These are phyloP conservation scores for Colletotrichum simmondsii DNA, from an alignment of 2,329 filamentous ascomycete genomes.

Conservation along the genomic window DNA sequence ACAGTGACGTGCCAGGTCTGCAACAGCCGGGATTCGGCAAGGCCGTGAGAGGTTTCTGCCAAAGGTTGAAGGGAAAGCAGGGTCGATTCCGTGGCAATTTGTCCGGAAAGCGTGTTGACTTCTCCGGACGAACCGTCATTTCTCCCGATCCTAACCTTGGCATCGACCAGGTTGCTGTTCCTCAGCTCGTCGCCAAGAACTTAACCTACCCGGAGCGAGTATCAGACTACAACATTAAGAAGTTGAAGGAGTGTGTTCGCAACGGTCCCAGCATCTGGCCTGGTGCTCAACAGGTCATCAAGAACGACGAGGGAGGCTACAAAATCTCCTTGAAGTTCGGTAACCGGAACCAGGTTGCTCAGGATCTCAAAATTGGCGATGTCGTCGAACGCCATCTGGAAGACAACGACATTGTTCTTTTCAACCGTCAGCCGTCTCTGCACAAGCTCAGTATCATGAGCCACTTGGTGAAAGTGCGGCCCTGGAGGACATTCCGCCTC, in stretches of 20 bases:
- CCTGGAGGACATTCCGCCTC: conserved; percentile 94
- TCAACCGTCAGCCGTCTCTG: conserved; percentile 96
- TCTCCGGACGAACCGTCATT: conserved; percentile 97
- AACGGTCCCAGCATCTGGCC: conserved; percentile 86
- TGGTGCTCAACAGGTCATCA: conserved; percentile 84
- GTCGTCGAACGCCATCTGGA: conserved; percentile 94
- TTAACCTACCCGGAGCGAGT: conserved; percentile 94
- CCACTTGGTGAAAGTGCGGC: conserved; percentile 91
- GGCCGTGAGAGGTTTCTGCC: conserved; percentile 91
- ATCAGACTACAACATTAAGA: conserved; percentile 85
- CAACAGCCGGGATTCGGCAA: conserved; percentile 89
- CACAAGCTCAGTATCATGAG: conserved; percentile 99
- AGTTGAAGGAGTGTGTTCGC: conserved; percentile 77
- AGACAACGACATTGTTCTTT: conserved; percentile 94
- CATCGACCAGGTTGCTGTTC: conserved; percentile 94
- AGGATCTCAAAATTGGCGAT: conserved; percentile 83
- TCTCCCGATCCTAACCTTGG: conserved; percentile 95
- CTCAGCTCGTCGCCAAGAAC: conserved; percentile 91
- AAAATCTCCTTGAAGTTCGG: conserved; percentile 82
- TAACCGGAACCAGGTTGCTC: conserved; percentile 76
- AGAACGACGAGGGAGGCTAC: conserved; percentile 71
- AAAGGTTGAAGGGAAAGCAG: conserved; percentile 96
- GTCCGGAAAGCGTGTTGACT: conserved; percentile 98
- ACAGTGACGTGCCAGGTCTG: conserved; percentile 94
- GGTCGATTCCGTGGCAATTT: conserved; percentile 96